Evolutionary conservation across 495 filamentous ascomycete species (phyloP).

Genomic region (Penicillium atrosanguineum): DNA sequence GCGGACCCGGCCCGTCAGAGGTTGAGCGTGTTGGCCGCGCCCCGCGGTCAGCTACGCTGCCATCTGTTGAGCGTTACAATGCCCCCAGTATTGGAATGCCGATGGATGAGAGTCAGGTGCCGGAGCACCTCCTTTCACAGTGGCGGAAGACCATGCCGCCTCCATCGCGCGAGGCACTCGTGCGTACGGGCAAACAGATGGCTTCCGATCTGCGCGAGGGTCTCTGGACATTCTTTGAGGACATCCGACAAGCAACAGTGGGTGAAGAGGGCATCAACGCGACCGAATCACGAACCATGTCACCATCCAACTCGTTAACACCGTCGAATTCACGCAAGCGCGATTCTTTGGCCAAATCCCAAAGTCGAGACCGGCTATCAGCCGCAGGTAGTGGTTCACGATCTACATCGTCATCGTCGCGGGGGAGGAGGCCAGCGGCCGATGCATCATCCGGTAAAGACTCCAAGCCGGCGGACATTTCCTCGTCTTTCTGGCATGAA

Average conservation of each 20-base stretch:
- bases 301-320: slow-evolving; percentile 25
- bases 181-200: slow-evolving; percentile 77
- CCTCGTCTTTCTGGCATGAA: slow-evolving; percentile 51
- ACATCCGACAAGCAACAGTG: slow-evolving; percentile 89
- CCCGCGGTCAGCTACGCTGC: slow-evolving; percentile 46
- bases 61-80: slow-evolving; percentile 40
- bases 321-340: slow-evolving; percentile 28
- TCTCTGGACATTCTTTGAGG: slow-evolving; percentile 95
- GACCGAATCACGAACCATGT: slow-evolving; percentile 41
- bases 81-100: slow-evolving; percentile 15
- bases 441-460: slow-evolving; percentile 47
- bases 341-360: slow-evolving; percentile 34
- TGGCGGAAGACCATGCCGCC: slow-evolving; percentile 45
- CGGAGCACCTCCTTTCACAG: slow-evolving; percentile 36
- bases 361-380: slow-evolving; percentile 41
- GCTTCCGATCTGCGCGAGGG: slow-evolving; percentile 87
- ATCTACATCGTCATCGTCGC: slow-evolving; percentile 35
- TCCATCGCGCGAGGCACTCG: slow-evolving; percentile 52
- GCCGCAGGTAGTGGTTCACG: slow-evolving; percentile 28
- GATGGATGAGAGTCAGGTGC: slow-evolving; percentile 25
- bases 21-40: slow-evolving; percentile 37
- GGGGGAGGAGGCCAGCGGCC: slow-evolving; percentile 30
- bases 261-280: slow-evolving; percentile 82
- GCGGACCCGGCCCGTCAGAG: slow-evolving; percentile 11
- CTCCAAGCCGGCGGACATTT: slow-evolving; percentile 45